Evolutionary conservation across 768 basidiomycete species (phyloP), one percentile per base, ranked within the genome.

Genomic region (Russula vinacea): DNA sequence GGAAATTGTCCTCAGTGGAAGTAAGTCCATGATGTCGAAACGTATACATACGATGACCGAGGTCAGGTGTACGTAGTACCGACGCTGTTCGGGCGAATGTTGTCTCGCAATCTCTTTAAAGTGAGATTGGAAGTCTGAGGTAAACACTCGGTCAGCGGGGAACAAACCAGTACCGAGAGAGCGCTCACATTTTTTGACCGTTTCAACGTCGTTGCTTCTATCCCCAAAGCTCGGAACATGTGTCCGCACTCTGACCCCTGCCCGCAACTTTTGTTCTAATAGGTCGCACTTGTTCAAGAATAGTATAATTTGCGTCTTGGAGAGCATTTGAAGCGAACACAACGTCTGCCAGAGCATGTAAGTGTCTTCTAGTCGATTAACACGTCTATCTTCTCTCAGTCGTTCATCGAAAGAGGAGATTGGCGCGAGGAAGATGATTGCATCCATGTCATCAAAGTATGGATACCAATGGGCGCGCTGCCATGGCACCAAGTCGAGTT

Each of bases 261-360:
- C 78, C 69, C 81, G 81, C 17, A 92, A 78, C 71, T 92, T 92
- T 51, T 84, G 82, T 72, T 86, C 83, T 0, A 92, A 78, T 47
- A 91, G 77, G 70, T 90, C 88, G 58, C 87, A 88, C 71, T 91
- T 91, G 71, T 92, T 92, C 63, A 90, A 77, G 74, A 92, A 91
- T 14, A 91, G 74, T 35, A 90, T 84, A n/a, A 91, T 76, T 64
- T 83, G 84, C 19, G 86, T 81, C 55, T 80, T 77, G 13, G 80
- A 76, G 1, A 91, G 78, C 2, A 91, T 78, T 67, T 78, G 78
- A 58, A 84, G 90, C 8, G 77, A 68, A 71, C 90, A 91, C 19
- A 91, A 80, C 47, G 85, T 81, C 64, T 82, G 83, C 89, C 89
- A 92, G 0, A 92, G 77, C 50, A 75, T 74, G 16, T 91, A 73